phyloP scores from a whole-genome alignment of 306 rosid genomes.

The Malus sieversii region DNA sequence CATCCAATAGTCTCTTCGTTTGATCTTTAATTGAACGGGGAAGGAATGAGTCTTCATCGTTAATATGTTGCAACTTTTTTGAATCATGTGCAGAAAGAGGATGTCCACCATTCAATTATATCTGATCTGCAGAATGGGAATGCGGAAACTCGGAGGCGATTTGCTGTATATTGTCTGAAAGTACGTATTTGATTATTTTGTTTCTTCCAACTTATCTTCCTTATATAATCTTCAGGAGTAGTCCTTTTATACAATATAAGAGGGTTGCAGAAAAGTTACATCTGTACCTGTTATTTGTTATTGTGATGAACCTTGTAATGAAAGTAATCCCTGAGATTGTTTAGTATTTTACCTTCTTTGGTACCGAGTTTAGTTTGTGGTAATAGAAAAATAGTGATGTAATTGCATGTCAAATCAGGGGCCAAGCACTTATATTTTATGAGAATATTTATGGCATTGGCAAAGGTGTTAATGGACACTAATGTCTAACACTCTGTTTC shows the following conservation, averaged over 20 bases:
- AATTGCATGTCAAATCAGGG: background rate
- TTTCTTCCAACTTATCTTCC: slow-evolving; percentile 15
- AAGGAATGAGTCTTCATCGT: background rate
- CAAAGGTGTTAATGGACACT: background rate
- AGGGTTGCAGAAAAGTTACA: background rate
- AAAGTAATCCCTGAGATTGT: background rate
- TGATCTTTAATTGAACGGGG: background rate
- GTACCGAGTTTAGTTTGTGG: background rate
- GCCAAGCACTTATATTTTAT: background rate
- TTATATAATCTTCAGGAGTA: background rate
- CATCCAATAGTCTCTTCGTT: background rate
- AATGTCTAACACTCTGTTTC: background rate
- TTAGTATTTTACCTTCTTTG: background rate
- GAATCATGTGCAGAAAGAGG: slow-evolving; percentile 69
- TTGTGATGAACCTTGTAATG: background rate
- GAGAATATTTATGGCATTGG: background rate
- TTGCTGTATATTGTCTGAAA: slow-evolving; percentile 96
- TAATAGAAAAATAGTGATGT: background rate
- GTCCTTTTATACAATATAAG: background rate
- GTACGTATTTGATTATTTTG: slow-evolving; percentile 34
- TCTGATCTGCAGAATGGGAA: slow-evolving; percentile 98
- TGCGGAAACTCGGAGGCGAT: slow-evolving; percentile 93
- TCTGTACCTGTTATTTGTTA: background rate
- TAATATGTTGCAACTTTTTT: slow-evolving; percentile 16
- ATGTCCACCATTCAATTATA: slow-evolving; percentile 94